Base-by-base conservation (phyloP, 1,284 basidiomycete genomes). In the Entoloma clypeatum region DNA sequence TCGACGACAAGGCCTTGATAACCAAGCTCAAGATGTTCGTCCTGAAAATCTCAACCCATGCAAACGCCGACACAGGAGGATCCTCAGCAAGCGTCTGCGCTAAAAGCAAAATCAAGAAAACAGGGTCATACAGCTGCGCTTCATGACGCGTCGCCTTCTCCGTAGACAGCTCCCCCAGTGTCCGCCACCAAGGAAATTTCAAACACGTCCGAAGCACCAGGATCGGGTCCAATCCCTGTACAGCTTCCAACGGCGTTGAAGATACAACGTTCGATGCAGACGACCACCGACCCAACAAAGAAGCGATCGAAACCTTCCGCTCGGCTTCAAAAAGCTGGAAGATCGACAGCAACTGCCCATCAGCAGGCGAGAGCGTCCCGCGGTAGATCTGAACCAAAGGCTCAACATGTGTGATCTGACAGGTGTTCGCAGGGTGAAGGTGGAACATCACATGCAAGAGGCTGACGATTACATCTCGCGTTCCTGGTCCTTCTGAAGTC, bases 31-130 rank as follows among this genome's bases (percentile, higher is more conserved):
- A 71, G 3, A 84, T 71, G 52, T 95, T 94, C 13, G 84, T 88
- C 44, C 91, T 69, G 57, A 93, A 81, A 5, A 97, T 60, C 52
- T 90, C 81, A 8, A 96, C 82, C 92, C 92, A 96, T 22, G 75
- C 77, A 44, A 86, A 65, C 0, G 81, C 77, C 0, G 79, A 77
- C 0, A 77, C 58, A 0, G 81, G 77, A 9, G 67, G 71, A 33
- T 68, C 67, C 23, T 82, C 78, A 0, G 65, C 60, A 19, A 92
- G 64, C 50, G 80, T 74, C 39, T 82, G 76, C 1, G 75, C 73
- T 27, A 85, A 76, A 8, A 95, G 65, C 5, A 84, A 66, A 23
- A 89, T 63, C 8, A 92, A 61, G 57, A 95, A 90, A 0, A 84
- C 61, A 1, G 93, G 92, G 56, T 97, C 93, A 53, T 95, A 97